Percentiles rank a stretch among this genome's conserved stretches.
Conservation (phyloP, 2,329 filamentous ascomycete species). For the Fusarium duplospermum region DNA sequence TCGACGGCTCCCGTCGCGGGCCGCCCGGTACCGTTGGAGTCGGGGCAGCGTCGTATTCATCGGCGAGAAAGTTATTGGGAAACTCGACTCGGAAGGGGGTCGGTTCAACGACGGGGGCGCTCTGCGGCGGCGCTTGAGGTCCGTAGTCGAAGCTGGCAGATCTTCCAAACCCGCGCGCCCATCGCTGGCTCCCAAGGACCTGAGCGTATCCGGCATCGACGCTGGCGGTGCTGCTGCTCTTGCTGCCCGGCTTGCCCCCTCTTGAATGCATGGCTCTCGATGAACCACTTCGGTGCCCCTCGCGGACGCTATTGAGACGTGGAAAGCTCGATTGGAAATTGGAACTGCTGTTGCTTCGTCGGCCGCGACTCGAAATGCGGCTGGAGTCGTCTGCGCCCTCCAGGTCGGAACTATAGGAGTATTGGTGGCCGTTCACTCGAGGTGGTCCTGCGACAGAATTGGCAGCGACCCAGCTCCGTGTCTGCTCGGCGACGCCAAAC, state of each 20-base stretch:
- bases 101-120: conserved; percentile 33
- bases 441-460: conserved; percentile 38
- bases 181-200: conserved; percentile 67
- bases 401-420: conserved; percentile 72
- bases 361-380: conserved; percentile 67
- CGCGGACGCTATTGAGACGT: conserved; percentile 73
- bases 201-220: conserved; percentile 72
- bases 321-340: conserved; percentile 72
- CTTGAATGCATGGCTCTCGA: conserved; percentile 60
- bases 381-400: conserved; percentile 67
- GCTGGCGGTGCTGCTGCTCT: conserved; percentile 76
- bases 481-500: conserved; percentile 47
- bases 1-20: conserved; percentile 65
- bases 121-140: conserved; percentile 52
- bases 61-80: conserved; percentile 59
- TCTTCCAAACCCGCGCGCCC: conserved; percentile 64
- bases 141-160: conserved; percentile 82
- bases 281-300: conserved; percentile 54
- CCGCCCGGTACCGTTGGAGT: conserved; percentile 86
- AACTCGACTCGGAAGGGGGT: conserved; percentile 62
- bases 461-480: conserved; percentile 47
- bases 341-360: conserved; percentile 84
- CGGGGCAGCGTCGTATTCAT: conserved; percentile 83
- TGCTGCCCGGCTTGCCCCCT: conserved; percentile 74
- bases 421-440: conserved; percentile 49